Evolutionary conservation across 2,329 filamentous ascomycete genomes (phyloP).

Genomic region (Fusarium drepaniforme): DNA sequence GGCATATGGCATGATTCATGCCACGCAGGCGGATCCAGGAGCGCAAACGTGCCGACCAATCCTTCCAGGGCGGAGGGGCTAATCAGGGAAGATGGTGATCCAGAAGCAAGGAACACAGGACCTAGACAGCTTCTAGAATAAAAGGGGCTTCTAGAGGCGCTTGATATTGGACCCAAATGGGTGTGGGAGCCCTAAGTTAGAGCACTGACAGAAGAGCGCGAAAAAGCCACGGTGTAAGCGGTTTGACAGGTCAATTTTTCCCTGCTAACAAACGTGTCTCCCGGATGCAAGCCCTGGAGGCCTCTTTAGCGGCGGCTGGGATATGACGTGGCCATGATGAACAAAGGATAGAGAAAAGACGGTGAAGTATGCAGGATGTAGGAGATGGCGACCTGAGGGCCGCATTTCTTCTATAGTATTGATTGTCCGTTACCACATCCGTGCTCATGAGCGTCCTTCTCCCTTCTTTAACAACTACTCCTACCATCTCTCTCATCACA

Average conservation of each 20-base stretch:
- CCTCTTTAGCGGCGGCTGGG: not conserved
- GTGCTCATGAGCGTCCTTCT: not conserved
- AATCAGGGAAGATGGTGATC: not conserved
- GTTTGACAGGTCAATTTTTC: not conserved
- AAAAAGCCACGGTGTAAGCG: not conserved
- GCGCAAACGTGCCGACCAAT: not conserved
- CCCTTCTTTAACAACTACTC: not conserved
- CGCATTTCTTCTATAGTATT: not conserved
- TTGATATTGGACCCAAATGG: not conserved
- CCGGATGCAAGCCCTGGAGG: not conserved
- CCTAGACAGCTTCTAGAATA: not conserved
- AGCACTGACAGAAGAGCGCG: not conserved
- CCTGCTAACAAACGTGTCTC: not conserved
- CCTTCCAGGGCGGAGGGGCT: not conserved
- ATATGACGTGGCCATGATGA: not conserved
- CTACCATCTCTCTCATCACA: not conserved
- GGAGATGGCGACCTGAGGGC: not conserved
- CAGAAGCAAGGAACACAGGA: not conserved
- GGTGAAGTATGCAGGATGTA: not conserved
- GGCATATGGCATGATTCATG: not conserved
- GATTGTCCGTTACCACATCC: not conserved
- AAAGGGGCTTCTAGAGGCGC: not conserved
- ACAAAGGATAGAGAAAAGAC: not conserved
- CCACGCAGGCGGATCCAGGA: not conserved
- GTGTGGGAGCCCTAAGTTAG: not conserved